Percentiles rank a stretch among this genome's conserved stretches.
These are phyloP conservation scores for Mycena metata DNA, from an alignment of 768 basidiomycete species.

Conservation along the genomic window DNA sequence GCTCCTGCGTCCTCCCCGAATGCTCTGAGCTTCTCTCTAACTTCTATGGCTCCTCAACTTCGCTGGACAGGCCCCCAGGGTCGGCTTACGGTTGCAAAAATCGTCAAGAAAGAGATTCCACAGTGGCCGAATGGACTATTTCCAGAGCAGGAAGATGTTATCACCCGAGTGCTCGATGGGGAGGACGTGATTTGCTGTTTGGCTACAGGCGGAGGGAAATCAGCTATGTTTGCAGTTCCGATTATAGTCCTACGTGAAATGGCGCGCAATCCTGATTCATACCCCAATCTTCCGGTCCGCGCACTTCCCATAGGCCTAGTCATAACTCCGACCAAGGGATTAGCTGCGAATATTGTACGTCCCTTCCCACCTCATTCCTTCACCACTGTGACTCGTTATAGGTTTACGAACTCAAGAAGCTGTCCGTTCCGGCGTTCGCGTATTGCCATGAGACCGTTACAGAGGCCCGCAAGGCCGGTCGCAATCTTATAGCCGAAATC, in stretches of 20 bases:
- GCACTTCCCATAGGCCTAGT: conserved; percentile 37
- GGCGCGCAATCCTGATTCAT: conserved; percentile 14
- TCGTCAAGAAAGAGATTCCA: conserved; percentile 33
- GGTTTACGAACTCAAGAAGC: conserved; percentile 13
- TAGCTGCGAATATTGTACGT: conserved; percentile 40
- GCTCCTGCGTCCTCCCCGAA: too few relatives aligned
- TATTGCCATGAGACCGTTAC: conserved; percentile 22
- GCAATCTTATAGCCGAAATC: conserved; percentile 5
- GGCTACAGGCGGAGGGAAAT: conserved; percentile 33
- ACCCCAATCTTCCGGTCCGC: conserved; percentile 36
- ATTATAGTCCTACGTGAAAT: conserved; percentile 33
- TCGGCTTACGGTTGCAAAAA: conserved; percentile 30
- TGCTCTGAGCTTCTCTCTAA: too few relatives aligned
- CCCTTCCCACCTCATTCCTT: not conserved
- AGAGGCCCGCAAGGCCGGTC: conserved; percentile 10
- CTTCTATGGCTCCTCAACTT: not conserved
- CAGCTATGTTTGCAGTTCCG: conserved; percentile 34
- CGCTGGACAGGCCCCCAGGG: conserved; percentile 35
- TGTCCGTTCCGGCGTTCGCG: not conserved
- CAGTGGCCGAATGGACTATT: conserved; percentile 36
- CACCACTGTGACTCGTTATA: not conserved
- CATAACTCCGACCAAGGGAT: conserved; percentile 42
- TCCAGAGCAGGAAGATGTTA: conserved; percentile 30
- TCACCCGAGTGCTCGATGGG: conserved; percentile 35
- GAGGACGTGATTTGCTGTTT: conserved; percentile 22